Conservation (phyloP, 2,329 filamentous ascomycete genomes). For the Botrytis deweyae region DNA sequence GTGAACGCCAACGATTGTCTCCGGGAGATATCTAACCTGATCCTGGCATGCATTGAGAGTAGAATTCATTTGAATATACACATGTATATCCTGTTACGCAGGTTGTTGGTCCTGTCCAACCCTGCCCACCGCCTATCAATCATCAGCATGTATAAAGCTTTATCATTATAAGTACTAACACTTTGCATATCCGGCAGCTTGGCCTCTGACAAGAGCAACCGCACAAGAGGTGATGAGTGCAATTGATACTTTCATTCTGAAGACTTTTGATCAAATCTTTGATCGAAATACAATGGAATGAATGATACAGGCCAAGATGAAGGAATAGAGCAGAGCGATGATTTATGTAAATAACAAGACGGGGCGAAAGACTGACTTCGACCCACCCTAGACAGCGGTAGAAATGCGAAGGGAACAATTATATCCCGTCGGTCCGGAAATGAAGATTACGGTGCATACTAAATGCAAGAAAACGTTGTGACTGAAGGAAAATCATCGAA, state of each 20-base stretch:
- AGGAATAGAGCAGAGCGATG: neutral
- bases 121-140: slow-evolving; percentile 12
- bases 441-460: too few relatives aligned
- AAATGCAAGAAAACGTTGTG: neutral
- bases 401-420: neutral
- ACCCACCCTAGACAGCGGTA: too few relatives aligned
- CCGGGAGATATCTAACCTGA: neutral
- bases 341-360: slow-evolving; percentile 5
- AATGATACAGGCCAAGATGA: neutral
- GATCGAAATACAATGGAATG: neutral
- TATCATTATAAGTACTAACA: neutral
- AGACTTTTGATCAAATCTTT: too few relatives aligned
- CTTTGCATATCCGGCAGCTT: slow-evolving; percentile 6
- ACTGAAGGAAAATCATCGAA: slow-evolving; percentile 14
- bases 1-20: neutral
- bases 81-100: slow-evolving; percentile 13
- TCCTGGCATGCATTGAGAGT: slow-evolving; percentile 18
- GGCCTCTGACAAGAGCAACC: slow-evolving; percentile 9
- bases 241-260: slow-evolving; percentile 11
- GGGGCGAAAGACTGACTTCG: neutral
- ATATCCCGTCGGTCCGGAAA: slow-evolving; percentile 1
- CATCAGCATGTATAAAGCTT: neutral
- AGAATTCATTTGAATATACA: neutral
- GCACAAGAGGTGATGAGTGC: slow-evolving; percentile 7
- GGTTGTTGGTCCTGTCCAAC: slow-evolving; percentile 10